Evolutionary conservation across 177 flowering plant genomes (phyloP), one percentile per base, ranked within the genome.

Genomic region (Vitis hybrid): DNA sequence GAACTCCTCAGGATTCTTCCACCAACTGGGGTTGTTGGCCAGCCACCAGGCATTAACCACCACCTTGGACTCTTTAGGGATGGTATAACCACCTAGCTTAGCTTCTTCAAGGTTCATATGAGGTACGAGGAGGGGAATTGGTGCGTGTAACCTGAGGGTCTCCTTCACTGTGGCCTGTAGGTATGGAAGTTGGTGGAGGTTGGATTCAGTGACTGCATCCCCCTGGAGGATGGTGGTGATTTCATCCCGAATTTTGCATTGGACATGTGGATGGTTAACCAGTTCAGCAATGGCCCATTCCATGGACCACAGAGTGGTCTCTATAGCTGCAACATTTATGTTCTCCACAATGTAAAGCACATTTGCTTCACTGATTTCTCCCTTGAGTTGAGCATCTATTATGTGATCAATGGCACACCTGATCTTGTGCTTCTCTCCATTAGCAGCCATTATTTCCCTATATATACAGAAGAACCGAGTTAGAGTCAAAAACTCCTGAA

Each of bases 281-380:
- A 88, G 64, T 76, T 88, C 90, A 3, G 92, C 92, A 51, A 88
- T 83, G 5, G 81, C 88, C 92, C 92, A 88, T 59, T 88, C 90
- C 80, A 88, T 83, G 7, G 92, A 88, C 90, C 89, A 85, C 52
- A 86, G 60, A 8, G 90, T 86, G 16, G 92, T 86, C 52, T 86
- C 92, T 52, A 86, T 88, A 11, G 88, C 87, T 51, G 93, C 91
- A 15, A 85, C 90, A 57, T 86, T 89, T 68, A 89, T 87, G 83
- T 87, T 87, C 81, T 89, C 93, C 52, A 89, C 93, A 62, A 89
- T 89, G 86, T 87, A 89, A 2, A 86, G 65, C 52, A 87, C 91
- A 55, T 89, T 89, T 29, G 74, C 86, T 75, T 82, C 89, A 63
- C 72, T 87, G 67, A 87, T 86, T 66, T 89, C 93, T 63, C 91